Percentiles rank a stretch among this genome's conserved stretches.
Conservation (phyloP, 2,329 filamentous ascomycete genomes). For the Drechslerella dactyloides region DNA sequence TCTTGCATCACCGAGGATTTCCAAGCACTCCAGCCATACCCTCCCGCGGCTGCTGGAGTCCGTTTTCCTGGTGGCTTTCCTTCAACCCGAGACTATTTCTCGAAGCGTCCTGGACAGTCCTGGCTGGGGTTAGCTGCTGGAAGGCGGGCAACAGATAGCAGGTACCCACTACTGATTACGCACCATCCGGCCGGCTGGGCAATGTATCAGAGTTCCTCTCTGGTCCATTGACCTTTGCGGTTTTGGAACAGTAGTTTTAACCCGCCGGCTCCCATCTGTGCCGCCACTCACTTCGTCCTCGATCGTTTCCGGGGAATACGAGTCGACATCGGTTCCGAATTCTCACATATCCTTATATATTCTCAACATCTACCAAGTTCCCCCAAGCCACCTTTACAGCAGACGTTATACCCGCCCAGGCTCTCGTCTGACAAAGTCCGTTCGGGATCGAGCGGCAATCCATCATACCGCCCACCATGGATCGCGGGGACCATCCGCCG, state of each 20-base stretch:
- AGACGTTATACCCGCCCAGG: neutral
- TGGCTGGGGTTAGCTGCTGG: conserved; percentile 13
- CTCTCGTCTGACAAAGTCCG: neutral
- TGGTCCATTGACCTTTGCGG: conserved; percentile 25
- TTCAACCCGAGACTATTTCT: neutral
- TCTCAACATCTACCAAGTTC: neutral
- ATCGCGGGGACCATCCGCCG: conserved; percentile 37
- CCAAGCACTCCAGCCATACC: conserved; percentile 10
- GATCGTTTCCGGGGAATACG: neutral
- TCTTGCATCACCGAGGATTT: conserved; percentile 14
- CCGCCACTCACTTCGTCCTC: conserved; percentile 1
- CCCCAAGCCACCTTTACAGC: too few species aligned
- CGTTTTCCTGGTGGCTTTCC: conserved; percentile 36
- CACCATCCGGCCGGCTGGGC: conserved; percentile 33
- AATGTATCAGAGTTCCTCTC: conserved; percentile 22
- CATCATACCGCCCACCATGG: conserved; percentile 19
- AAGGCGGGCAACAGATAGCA: conserved; percentile 41
- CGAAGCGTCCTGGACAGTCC: neutral
- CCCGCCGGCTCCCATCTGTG: conserved; percentile 35
- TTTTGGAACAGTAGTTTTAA: conserved; percentile 20
- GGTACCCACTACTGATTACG: conserved; percentile 46
- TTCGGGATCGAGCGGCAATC: conserved; percentile 5
- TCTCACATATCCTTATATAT: neutral
- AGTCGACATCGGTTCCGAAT: too few species aligned
- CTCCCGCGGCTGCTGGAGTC: conserved; percentile 12